Conservation (phyloP, 495 filamentous ascomycete species). For the Annulohypoxylon stygium region DNA sequence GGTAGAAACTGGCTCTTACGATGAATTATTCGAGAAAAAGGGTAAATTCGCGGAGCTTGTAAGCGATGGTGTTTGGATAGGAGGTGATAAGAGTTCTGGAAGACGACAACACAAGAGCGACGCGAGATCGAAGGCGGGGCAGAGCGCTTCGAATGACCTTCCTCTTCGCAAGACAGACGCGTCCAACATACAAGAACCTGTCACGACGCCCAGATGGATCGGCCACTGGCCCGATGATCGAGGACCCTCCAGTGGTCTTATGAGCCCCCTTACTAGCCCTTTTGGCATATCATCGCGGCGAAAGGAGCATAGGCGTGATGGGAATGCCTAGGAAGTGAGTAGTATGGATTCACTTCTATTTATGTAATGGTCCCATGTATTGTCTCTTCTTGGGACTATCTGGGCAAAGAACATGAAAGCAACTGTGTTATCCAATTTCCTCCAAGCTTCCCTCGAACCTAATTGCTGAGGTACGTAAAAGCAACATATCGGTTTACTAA, state of each 20-base stretch:
- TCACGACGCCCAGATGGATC: slow-evolving; percentile 38
- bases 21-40: slow-evolving; percentile 59
- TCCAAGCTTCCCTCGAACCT: neutral
- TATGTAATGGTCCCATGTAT: neutral
- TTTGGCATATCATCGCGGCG: slow-evolving; percentile 40
- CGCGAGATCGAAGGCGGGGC: neutral
- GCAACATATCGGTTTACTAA: neutral
- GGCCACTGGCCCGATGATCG: slow-evolving; percentile 40
- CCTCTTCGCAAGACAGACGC: slow-evolving; percentile 32
- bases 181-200: slow-evolving; percentile 26
- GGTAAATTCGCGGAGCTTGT: slow-evolving; percentile 56
- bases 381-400: no score
- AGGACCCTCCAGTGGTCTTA: slow-evolving; percentile 43
- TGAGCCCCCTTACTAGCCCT: slow-evolving; percentile 47
- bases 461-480: neutral
- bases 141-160: slow-evolving; percentile 22
- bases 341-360: neutral
- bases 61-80: slow-evolving; percentile 53
- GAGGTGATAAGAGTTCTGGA: neutral
- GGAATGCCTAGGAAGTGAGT: slow-evolving; percentile 6
- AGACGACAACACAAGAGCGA: neutral
- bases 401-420: neutral
- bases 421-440: neutral
- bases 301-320: slow-evolving; percentile 39
- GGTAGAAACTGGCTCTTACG: slow-evolving; percentile 74